phyloP scores from a whole-genome alignment of 2,329 filamentous ascomycete species.

The Hypoxylon sp. region DNA sequence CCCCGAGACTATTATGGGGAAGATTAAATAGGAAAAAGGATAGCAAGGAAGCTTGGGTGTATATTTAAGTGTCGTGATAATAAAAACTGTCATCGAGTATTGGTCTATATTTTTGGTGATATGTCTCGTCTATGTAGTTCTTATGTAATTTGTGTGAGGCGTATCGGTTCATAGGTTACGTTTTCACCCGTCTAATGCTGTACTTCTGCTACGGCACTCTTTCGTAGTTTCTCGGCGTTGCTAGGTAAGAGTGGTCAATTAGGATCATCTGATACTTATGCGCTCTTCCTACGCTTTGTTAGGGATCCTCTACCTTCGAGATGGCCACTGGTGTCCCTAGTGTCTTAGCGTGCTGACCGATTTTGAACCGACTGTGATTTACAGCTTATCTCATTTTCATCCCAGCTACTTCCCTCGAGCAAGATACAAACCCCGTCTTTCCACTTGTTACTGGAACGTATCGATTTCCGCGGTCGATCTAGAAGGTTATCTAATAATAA shows the following conservation, averaged over 20 bases:
- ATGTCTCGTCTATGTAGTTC: no score
- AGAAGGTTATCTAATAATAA: neutral
- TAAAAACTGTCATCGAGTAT: neutral
- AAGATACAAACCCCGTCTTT: neutral
- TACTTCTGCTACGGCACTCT: neutral
- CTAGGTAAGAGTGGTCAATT: neutral
- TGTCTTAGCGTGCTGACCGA: neutral
- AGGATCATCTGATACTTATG: neutral
- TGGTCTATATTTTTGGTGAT: neutral
- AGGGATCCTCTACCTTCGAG: neutral
- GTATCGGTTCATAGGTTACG: neutral
- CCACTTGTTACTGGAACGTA: neutral
- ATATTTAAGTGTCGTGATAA: constrained; percentile 31
- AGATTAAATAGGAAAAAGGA: constrained; percentile 75
- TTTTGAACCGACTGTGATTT: no score
- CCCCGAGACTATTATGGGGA: constrained; percentile 93
- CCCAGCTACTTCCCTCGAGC: neutral
- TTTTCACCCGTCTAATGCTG: neutral
- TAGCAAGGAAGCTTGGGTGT: constrained; percentile 9
- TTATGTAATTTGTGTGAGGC: no score
- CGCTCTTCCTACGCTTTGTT: neutral
- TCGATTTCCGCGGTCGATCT: neutral
- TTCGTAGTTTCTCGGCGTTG: neutral
- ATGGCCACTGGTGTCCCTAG: neutral
- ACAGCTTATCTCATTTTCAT: neutral